These are phyloP conservation scores for Mediolabrus comicus DNA, from an alignment of 108 stramenopile species.

Conservation along the genomic window DNA sequence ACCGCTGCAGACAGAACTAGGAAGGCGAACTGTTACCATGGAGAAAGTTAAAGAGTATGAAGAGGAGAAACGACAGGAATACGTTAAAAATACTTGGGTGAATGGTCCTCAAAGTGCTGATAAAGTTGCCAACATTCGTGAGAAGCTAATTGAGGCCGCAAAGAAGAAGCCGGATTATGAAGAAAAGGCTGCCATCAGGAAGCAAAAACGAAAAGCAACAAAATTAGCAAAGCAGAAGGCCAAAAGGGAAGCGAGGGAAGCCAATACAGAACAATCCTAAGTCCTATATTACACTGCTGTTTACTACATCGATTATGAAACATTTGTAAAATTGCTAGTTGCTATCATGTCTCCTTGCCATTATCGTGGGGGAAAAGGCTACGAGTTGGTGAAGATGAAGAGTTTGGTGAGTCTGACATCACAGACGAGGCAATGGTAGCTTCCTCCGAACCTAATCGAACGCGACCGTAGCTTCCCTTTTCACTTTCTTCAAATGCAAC, in stretches of 20 bases:
- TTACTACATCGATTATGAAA: too few relatives aligned
- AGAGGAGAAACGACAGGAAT: slow-evolving; percentile 45
- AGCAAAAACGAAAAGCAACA: slow-evolving; percentile 64
- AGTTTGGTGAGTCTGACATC: slow-evolving; percentile 1
- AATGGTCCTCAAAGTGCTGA: slow-evolving; percentile 79
- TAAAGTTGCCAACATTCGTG: slow-evolving; percentile 82
- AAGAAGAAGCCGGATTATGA: slow-evolving; percentile 77
- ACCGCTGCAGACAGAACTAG: slow-evolving; percentile 71
- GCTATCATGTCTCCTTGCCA: neutral
- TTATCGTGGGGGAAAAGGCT: neutral
- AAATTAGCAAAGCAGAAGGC: slow-evolving; percentile 69
- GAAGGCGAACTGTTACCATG: slow-evolving; percentile 83
- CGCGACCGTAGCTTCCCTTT: slow-evolving; percentile 20
- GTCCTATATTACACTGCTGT: too few relatives aligned
- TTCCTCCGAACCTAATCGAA: slow-evolving; percentile 27
- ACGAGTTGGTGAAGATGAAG: neutral
- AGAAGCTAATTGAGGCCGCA: slow-evolving; percentile 74
- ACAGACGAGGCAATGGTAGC: slow-evolving; percentile 5
- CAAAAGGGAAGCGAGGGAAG: slow-evolving; percentile 37
- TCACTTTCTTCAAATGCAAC: slow-evolving; percentile 12
- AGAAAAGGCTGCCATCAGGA: slow-evolving; percentile 69
- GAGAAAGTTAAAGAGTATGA: slow-evolving; percentile 76
- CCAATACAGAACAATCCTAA: neutral
- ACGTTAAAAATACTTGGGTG: slow-evolving; percentile 59
- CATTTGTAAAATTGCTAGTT: neutral